Base-by-base conservation (phyloP, 2,329 filamentous ascomycete species). In the Zelopaecilomyces penicillatus region DNA sequence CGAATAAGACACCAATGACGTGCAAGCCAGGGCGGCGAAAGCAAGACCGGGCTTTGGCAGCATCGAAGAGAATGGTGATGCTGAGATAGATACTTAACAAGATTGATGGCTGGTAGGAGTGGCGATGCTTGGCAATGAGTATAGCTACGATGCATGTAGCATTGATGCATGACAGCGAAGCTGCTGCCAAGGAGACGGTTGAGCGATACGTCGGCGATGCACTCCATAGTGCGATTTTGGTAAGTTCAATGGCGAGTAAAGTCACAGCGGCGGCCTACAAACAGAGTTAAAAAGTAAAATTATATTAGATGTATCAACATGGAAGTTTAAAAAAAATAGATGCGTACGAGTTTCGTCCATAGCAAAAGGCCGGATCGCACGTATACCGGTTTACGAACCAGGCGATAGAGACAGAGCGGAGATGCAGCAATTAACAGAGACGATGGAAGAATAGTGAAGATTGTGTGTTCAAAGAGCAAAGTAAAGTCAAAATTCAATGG, bases 31-130 rank as follows among this genome's bases (percentile, higher is more conserved):
- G 30, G 6, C 50, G 36, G 5, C 45, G 39, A 35, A 37, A 31
- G 47, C 49, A 30, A 52, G 49, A 30, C 67, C 70, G 57, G 0
- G 57, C 54, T 44, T 66, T 65, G 1, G 63, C 56, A 4, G 59
- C 49, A 33, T 73, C 70, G 8, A 71, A 56, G 2, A 73, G 53
- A 1, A 66, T 44, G 6, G 64, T 63, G n/a, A 68, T 36, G 35
- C 65, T 55, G 10, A 74, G 51, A 45, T 66, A 73, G 12, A 54
- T 49, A 26, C 55, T 63, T 6, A 74, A 52, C 1, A 72, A 45
- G 1, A 65, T 54, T 0, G 69, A 73, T 0, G 69, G 69, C 3
- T 67, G 58, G 0, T 58, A 54, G 5, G 63, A 58, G 28, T 51
- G 65, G 52, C 49, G 51, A 45, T 68, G 65, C 43, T 66, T 60